These are phyloP conservation scores for Diaporthe eres DNA, from an alignment of 2,329 filamentous ascomycete genomes.

Conservation along the genomic window DNA sequence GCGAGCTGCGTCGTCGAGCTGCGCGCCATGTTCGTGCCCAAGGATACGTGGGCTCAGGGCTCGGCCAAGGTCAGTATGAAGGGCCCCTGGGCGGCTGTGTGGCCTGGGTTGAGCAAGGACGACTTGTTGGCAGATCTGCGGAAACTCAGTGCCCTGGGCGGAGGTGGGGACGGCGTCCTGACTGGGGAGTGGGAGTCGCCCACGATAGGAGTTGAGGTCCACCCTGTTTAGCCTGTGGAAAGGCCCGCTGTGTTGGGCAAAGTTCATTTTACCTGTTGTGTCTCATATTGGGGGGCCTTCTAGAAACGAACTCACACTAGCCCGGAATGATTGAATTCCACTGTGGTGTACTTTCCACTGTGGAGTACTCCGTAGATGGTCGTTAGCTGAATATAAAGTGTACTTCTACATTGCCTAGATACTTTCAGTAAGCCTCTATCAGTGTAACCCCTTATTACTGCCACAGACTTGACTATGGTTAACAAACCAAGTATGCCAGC, in stretches of 20 bases:
- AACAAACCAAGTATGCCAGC: too few relatives aligned
- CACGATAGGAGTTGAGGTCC: neutral
- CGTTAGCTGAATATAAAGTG: too few relatives aligned
- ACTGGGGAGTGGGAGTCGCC: slow-evolving; percentile 10
- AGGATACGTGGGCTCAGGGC: neutral
- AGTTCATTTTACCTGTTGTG: neutral
- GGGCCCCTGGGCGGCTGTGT: neutral
- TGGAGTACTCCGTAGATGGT: neutral
- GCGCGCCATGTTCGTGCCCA: neutral
- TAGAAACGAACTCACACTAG: neutral
- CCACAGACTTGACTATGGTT: too few relatives aligned
- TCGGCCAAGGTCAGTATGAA: slow-evolving; percentile 44
- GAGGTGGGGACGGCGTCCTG: slow-evolving; percentile 3
- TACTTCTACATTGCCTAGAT: too few relatives aligned
- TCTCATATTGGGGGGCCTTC: neutral
- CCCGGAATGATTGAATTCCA: neutral
- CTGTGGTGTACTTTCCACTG: neutral
- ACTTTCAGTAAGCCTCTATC: too few relatives aligned
- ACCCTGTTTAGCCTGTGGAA: neutral
- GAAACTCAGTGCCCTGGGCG: slow-evolving; percentile 1
- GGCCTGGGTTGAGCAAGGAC: neutral
- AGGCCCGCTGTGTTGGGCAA: neutral
- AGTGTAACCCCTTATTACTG: too few relatives aligned
- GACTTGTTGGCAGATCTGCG: neutral
- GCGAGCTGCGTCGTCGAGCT: slow-evolving; percentile 4